Conservation (phyloP, 2,329 filamentous ascomycete species). For the Alternaria sp. region DNA sequence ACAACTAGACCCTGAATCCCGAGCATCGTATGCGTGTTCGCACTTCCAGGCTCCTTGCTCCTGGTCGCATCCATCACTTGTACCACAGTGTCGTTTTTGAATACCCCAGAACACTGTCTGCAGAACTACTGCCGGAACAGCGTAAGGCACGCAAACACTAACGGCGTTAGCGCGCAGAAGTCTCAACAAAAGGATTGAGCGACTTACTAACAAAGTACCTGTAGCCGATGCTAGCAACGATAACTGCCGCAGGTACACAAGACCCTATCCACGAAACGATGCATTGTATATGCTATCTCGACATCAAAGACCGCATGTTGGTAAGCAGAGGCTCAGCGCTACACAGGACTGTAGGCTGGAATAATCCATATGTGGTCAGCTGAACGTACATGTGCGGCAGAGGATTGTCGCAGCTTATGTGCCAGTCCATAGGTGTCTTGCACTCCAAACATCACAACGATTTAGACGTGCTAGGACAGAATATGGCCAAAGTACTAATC, state of each 20-base stretch:
- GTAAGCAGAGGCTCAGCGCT: conserved; percentile 32
- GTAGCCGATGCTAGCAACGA: conserved; percentile 31
- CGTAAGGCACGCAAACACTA: conserved; percentile 44
- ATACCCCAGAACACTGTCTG: conserved; percentile 65
- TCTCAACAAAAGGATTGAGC: conserved; percentile 6
- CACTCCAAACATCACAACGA: not conserved
- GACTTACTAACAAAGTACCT: conserved; percentile 30
- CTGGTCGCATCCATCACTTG: conserved; percentile 30
- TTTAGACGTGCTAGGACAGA: not conserved
- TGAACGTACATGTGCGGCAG: not conserved
- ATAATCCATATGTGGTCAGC: conserved; percentile 6
- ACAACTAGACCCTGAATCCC: conserved; percentile 4
- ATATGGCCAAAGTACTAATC: not conserved
- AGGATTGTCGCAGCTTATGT: not conserved
- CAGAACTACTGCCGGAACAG: conserved; percentile 50
- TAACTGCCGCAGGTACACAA: conserved; percentile 23
- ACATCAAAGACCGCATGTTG: conserved; percentile 23
- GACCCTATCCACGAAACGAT: conserved; percentile 25
- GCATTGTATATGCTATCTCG: conserved; percentile 22
- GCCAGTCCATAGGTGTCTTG: not conserved
- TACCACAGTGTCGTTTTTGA: conserved; percentile 42
- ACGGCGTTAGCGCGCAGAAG: conserved; percentile 5
- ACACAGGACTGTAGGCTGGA: conserved; percentile 25
- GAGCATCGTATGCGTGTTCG: conserved; percentile 20
- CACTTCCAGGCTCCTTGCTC: conserved; percentile 9